Percentiles rank a stretch among this genome's conserved stretches.
These are phyloP conservation scores for Conticribra weissflogii DNA, from an alignment of 108 stramenopile species.

Conservation along the genomic window DNA sequence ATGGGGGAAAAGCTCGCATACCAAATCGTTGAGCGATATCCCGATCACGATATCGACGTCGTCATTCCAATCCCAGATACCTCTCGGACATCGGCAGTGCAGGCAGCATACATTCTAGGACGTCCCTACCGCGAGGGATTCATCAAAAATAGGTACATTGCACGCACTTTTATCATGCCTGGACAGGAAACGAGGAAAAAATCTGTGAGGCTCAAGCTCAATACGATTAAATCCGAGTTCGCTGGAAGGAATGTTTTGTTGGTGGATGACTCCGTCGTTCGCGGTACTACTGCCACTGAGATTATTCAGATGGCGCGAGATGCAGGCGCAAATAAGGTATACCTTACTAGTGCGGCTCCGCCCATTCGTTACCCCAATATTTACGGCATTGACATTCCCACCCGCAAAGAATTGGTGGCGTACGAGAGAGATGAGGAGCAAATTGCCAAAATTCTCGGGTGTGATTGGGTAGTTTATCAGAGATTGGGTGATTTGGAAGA, in stretches of 20 bases:
- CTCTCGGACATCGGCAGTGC: constrained; percentile 91
- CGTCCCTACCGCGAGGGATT: constrained; percentile 97
- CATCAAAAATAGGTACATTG: constrained; percentile 99
- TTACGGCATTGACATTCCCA: constrained; percentile 99
- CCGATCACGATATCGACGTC: constrained; percentile 96
- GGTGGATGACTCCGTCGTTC: constrained; percentile 97
- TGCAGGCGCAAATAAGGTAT: constrained; percentile 97
- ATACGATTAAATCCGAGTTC: constrained; percentile 96
- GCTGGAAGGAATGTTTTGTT: constrained; percentile 90
- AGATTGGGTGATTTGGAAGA: constrained; percentile 63
- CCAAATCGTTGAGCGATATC: constrained; percentile 76
- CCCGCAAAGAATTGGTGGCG: constrained; percentile 94
- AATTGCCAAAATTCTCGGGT: constrained; percentile 88
- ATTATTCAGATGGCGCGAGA: constrained; percentile 99
- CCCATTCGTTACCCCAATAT: constrained; percentile 99
- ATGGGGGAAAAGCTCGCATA: constrained; percentile 98
- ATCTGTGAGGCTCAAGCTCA: constrained; percentile 97
- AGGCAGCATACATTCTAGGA: constrained; percentile 86
- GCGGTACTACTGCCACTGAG: constrained; percentile 97
- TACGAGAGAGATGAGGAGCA: constrained; percentile 87
- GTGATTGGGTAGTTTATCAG: constrained; percentile 90
- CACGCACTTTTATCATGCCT: constrained; percentile 99
- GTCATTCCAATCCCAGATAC: constrained; percentile 99
- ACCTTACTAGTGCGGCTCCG: constrained; percentile 94
- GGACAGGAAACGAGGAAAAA: constrained; percentile 96